Base-by-base conservation (phyloP, 2,329 filamentous ascomycete species). In the Paraconiothyrium sp. region DNA sequence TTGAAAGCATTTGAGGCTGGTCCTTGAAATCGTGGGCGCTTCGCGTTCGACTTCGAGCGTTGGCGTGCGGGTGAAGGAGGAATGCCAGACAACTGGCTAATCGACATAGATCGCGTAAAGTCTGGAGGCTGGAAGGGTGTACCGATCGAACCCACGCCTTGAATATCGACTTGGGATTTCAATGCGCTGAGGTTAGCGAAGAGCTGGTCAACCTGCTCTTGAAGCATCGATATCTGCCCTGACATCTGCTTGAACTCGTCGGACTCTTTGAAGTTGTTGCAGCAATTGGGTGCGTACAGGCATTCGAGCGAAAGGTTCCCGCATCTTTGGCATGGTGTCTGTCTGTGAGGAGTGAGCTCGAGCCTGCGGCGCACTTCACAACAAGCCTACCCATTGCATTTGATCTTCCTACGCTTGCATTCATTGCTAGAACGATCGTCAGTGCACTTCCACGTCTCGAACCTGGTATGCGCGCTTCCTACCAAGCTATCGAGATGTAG, bases 221-320 rank as follows among this genome's bases (percentile, higher is more conserved):
- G 93, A 27, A 97, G 85, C 9, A 86, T 85, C 11, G 83, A 82
- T 61, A 97, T 88, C 67, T 95, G 91, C 37, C 85, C 83, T 58
- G 88, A 87, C 89, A 97, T 93, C 41, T 89, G 86, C 73, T 89
- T 92, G 83, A 93, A 97, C 76, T 97, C 94, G 10, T 96, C 92
- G 50, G 93, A 93, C 72, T 97, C 94, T 78, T 94, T 95, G 84
- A 97, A 93, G 78, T 88, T 93, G 82, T 88, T 94, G 76, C 88
- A 89, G 80, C 88, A 90, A 72, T 90, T 90, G 5, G 88, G 87
- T 62, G 87, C 86, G 80, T 90, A 90, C 61, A 87, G 79, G 72
- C 86, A 90, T 72, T 89, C 87, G 61, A 90, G 81, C 60, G 82
- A 84, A 58, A 90, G 80, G 75, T 89, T 89, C 30, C 87, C 88